Evolutionary conservation across 768 basidiomycete species (phyloP).

Genomic region (Russula foetens): DNA sequence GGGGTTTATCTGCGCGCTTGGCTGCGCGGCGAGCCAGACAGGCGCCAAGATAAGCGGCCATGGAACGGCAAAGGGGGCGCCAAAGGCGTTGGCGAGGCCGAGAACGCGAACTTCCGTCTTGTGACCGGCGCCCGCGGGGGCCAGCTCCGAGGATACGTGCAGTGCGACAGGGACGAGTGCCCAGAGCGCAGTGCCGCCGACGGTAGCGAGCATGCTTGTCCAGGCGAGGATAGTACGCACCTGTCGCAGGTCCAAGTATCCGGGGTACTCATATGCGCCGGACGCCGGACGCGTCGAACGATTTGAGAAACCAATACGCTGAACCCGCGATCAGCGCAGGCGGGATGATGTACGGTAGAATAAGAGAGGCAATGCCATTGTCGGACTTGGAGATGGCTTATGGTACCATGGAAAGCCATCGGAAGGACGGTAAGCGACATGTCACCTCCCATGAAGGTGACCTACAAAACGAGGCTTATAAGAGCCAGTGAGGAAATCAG

Average conservation of each 20-base stretch:
- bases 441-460: constrained; percentile 93
- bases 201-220: constrained; percentile 40
- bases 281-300: constrained; percentile 62
- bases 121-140: constrained; percentile 21
- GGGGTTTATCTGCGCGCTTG: constrained; percentile 80
- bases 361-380: constrained; percentile 57
- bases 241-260: constrained; percentile 37
- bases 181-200: constrained; percentile 61
- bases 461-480: constrained; percentile 29
- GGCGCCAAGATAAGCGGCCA: constrained; percentile 58
- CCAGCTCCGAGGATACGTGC: constrained; percentile 37
- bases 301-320: constrained; percentile 76
- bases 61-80: constrained; percentile 80
- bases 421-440: constrained; percentile 92
- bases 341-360: constrained; percentile 51
- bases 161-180: constrained; percentile 67
- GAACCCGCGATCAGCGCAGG: constrained; percentile 52
- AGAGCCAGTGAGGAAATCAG: neutral
- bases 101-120: constrained; percentile 50
- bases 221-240: constrained; percentile 53
- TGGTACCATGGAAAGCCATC: constrained; percentile 58
- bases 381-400: constrained; percentile 60
- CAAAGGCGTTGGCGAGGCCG: constrained; percentile 87
- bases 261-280: constrained; percentile 22
- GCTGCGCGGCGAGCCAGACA: constrained; percentile 60